Evolutionary conservation across 805 yeast genomes (phyloP), one percentile per base, ranked within the genome.

Genomic region (Kockiozyma suomiensis): DNA sequence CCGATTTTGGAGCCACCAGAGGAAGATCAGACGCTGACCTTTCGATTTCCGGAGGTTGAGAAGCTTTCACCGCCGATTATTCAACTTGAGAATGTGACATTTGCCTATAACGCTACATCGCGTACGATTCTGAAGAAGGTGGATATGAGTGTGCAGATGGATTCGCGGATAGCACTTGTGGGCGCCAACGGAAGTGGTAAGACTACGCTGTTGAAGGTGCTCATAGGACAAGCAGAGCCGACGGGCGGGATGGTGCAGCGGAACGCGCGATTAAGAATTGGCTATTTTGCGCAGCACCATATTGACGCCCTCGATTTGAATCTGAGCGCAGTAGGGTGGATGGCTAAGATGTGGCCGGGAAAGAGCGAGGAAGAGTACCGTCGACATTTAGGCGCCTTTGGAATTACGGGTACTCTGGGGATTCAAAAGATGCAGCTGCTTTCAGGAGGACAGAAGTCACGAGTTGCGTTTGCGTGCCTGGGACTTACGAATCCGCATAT

Each of bases 131-230:
- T 93, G 65, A 80, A 81, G 32, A 79, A 90, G 68, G 97, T 92
- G 43, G 96, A 92, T 67, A 74, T 94, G 62, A 96, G 90, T 67
- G 90, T 94, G 56, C 96, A 90, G 74, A 80, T 93, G 89, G 89
- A 92, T 70, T 91, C 97, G 0, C 83, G 99, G 74, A 88, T 94
- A 69, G 99, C 98, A 0, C 80, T 94, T 61, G 97, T 94, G 61
- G 99, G 99, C 82, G 98, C 97, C 61, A 94, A 94, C 73, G 99
- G 99, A 78, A 90, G 97, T 72, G 99, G 99, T 88, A 94, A 94
- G 75, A 92, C 99, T 10, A 94, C 99, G 2, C 78, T 94, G 63
- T 81, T 94, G 71, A 93, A 93, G 73, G 78, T 94, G 45, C 78
- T 94, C 68, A 85, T 92, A 83, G 97, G 89, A 64, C 83, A 79